Base-by-base conservation (phyloP, 2,329 filamentous ascomycete species). In the Fusarium beomiforme region DNA sequence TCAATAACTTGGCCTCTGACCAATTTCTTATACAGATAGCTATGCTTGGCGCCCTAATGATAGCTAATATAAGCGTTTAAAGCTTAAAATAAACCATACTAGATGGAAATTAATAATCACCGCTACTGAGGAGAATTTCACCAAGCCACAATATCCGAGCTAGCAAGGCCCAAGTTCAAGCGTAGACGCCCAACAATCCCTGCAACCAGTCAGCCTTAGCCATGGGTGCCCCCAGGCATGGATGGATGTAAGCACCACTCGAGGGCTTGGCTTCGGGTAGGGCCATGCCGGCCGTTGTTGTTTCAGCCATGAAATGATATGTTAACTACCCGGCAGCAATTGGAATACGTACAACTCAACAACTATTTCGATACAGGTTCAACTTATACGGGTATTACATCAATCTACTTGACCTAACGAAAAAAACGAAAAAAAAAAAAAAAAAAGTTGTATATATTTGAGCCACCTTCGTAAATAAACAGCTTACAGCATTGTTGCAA, bases 201-300 rank as follows among this genome's bases (percentile, higher is more conserved):
- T n/a, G 42, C 11, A 41, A 10, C 8, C 23, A 46, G 39, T 66
- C 46, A 60, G 53, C 61, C 44, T 51, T 29, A 47, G 37, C 36
- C 36, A 43, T 23, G 51, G 47, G 36, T 36, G 23, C 23, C 31
- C 49, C n/a, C n/a, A n/a, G n/a, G n/a, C n/a, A n/a, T n/a, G n/a
- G n/a, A 29, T 34, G 36, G 57, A 23, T 29, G 24, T 19, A 26
- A 12, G 24, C 31, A 53, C 55, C 63, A 67, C 26, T 46, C n/a
- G 41, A 16, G 26, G 36, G 36, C 47, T 55, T 62, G 46, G 64
- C 46, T 61, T 34, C 64, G 64, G 64, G 63, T 67, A 62, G 24
- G 55, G 63, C 64, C 41, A 43, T 62, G 17, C 49, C 42, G 31
- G 24, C 42, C 63, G 29, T 49, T 23, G 11, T 24, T 23, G 23